Percentiles rank a stretch among this genome's conserved stretches.
Conservation (phyloP, 352 stramenopile genomes). For the Pythium insidiosum region DNA sequence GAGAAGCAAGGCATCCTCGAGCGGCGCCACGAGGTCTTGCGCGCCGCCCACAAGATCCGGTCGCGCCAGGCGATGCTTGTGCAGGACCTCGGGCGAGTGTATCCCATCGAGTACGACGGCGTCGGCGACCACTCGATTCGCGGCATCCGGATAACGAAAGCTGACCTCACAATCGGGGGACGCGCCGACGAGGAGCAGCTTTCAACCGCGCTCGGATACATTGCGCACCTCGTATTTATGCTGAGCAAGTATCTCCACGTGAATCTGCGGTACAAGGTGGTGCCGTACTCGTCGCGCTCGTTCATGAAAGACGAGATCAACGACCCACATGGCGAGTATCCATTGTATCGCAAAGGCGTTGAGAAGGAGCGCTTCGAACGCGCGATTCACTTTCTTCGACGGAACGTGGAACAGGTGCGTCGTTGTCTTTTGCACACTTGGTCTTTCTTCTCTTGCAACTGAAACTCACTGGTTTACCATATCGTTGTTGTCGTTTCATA, state of each 20-base stretch:
- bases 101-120: constrained; percentile 80
- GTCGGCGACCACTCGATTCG: constrained; percentile 77
- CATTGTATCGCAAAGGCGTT: constrained; percentile 70
- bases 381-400: constrained; percentile 66
- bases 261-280: constrained; percentile 74
- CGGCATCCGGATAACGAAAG: constrained; percentile 66
- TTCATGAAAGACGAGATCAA: constrained; percentile 86
- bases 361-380: constrained; percentile 76
- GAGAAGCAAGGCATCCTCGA: constrained; percentile 74
- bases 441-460: no score
- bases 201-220: constrained; percentile 78
- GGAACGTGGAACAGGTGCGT: constrained; percentile 78
- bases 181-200: constrained; percentile 72
- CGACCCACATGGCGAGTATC: constrained; percentile 69
- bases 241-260: constrained; percentile 85
- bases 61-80: constrained; percentile 74
- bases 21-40: constrained; percentile 64
- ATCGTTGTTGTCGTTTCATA: no score
- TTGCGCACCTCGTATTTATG: constrained; percentile 85
- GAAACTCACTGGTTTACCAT: no score
- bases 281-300: constrained; percentile 72
- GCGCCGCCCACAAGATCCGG: constrained; percentile 75
- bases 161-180: constrained; percentile 48
- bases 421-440: neutral
- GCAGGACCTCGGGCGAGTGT: constrained; percentile 63